Evolutionary conservation across 345 rosid genomes (phyloP), one percentile per base, ranked within the genome.

Genomic region (Brassica carinata): DNA sequence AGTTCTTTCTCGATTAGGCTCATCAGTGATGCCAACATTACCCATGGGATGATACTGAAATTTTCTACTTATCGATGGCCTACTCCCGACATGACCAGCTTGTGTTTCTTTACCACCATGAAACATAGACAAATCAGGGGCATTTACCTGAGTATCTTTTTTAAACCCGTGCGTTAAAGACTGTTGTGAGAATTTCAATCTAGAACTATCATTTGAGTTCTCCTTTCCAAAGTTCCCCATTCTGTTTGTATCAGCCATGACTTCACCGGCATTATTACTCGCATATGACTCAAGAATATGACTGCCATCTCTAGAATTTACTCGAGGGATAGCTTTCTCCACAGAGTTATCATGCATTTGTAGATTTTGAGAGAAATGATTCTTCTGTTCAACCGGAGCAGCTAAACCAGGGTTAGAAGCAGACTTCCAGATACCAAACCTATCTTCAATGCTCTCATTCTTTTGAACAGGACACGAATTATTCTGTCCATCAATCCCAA

Each of bases 11-110:
- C 72, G 69, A 53, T 86, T 82, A 76, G 88, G 77, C 65, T 87
- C 91, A 26, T 79, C 58, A 75, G 85, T 90, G 67, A 73, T 81
- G 82, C 86, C 92, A 74, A 89, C 69, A 90, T 90, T 87, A 57
- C 98, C 98, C 94, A 90, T 92, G n/a, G 98, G 98, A 86, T 92
- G 98, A 83, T 88, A 91, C 78, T 92, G 95, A 88, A 94, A 92
- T 84, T 84, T 94, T 75, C 91, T 92, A 67, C 80, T 67, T 38
- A 43, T 86, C 58, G 85, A 78, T 8, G 87, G 86, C 83, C 82
- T 88, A 67, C 74, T 83, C 82, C 83, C 76, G 38, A 64, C 59
- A 69, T 79, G 78, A 84, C 75, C 81, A 61, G 89, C 81, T 79
- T 85, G 79, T 81, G 84, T 88, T 69, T 85, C 90, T 77, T 87